Evolutionary conservation across 176 grass and related monocot genomes (phyloP), one percentile per base, ranked within the genome.

Genomic region (Avena atlantica): DNA sequence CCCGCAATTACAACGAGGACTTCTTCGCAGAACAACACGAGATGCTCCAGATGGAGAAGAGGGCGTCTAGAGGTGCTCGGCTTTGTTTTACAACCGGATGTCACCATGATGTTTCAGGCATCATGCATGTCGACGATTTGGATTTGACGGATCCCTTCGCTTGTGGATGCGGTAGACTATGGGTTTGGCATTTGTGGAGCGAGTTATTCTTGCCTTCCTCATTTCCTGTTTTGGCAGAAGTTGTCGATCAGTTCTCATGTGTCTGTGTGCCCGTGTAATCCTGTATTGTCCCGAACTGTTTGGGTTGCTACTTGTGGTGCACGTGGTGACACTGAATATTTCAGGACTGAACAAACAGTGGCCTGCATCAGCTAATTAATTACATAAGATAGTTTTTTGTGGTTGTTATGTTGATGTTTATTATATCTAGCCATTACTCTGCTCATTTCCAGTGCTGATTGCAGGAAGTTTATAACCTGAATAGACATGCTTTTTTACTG

Each of bases 11-110:
- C 4, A 4, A 61, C 1, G 9, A 74, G 21, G 9, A 5, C 6
- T 84, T 61, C 4, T 6, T 60, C 12, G n/a, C 53, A 19, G 6
- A 72, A 16, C 81, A 73, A n/a, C 34, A 12, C 7, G 8, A 0
- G 37, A 25, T 47, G 53, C 81, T 83, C 45, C 34, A 73, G n/a
- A 8, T 83, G 50, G 81, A 83, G 4, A 73, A 83, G 16, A 60
- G 68, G 4, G 68, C 68, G 25, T 83, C 68, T 12, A 60, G n/a
- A 47, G 67, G 36, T 60, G 81, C 81, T 17, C 7, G 40, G 0
- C 42, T 83, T 59, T 27, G 16, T 25, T 83, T 83, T 17, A 74
- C 21, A 25, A 13, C 8, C 12, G n/a, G 1, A 15, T 73, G 51
- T 20, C 4, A 2, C 0, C 12, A 59, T 12, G 4, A 47, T 58